Base-by-base conservation (phyloP, 2,329 filamentous ascomycete genomes). In the Exophiala oligosperma region DNA sequence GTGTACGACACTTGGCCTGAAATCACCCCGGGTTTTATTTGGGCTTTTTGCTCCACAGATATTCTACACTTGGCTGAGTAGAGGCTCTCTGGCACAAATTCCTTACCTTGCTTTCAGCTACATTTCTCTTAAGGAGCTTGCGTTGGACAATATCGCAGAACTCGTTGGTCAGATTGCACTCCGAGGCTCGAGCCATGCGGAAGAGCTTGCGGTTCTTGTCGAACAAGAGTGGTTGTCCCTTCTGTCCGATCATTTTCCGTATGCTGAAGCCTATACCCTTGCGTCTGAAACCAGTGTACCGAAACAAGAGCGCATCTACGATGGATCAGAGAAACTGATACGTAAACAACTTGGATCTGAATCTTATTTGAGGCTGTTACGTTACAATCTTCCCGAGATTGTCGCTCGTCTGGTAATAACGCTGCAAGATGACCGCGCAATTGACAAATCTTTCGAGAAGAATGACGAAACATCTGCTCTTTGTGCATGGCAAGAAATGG, bases 41-140 rank as follows among this genome's bases (percentile, higher is more conserved):
- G 78, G 79, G 4, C 78, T 97, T 0, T 99, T 97, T 69, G 87
- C 91, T 5, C 86, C 92, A 1, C 94, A 99, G 68, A 80, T 99
- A 5, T 77, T 97, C 2, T 96, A 91, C 70, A 96, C 92, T 0
- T 99, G 92, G 93, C 83, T 95, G 2, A 85, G 91, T 61, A 76
- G 76, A 0, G 83, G 88, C 58, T 74, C 77, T 1, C 77, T 96
- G 6, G 78, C 82, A n/a, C 79, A 84, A 2, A 89, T 99, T 49
- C 93, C 94, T 0, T 96, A 84, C 68, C 77, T 81, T n/a, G 89
- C 94, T 1, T 99, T 99, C 71, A 88, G 87, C 1, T 99, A 95
- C 69, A 58, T 74, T 1, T 84, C 75, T 14, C 80, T 97, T 1
- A 71, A 79, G 17, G 86, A 90, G 3, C 81, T 99, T 52, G 73